Percentiles rank a stretch among this genome's conserved stretches.
phyloP scores from a whole-genome alignment of 441 rosid species.

The Hypseocharis bilobata region DNA sequence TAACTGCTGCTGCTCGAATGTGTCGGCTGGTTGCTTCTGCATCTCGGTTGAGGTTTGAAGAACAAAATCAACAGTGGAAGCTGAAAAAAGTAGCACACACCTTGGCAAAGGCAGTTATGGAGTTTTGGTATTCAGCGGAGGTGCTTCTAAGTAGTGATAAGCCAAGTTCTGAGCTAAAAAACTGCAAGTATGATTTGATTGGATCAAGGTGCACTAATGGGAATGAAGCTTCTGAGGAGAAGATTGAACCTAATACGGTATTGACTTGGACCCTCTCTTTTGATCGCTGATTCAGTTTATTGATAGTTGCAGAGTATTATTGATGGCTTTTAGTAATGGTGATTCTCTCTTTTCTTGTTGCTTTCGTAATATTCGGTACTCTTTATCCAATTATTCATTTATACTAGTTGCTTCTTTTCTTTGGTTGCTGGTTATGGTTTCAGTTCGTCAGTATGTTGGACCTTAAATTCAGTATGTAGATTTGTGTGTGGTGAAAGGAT shows the following conservation, averaged over 20 bases:
- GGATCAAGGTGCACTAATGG: constrained; percentile 25
- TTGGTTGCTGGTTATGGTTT: background rate
- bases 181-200: constrained; percentile 30
- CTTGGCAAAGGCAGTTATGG: constrained; percentile 73
- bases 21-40: constrained; percentile 59
- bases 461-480: background rate
- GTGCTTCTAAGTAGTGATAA: constrained; percentile 28
- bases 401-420: background rate
- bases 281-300: background rate
- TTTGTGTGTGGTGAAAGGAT: background rate
- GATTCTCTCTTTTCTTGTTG: background rate
- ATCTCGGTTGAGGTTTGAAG: constrained; percentile 52
- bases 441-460: background rate
- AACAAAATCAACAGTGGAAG: constrained; percentile 41
- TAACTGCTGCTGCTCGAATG: constrained; percentile 86
- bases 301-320: background rate
- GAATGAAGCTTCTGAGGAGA: constrained; percentile 37
- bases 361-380: background rate
- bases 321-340: background rate
- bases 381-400: background rate
- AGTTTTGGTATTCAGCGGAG: constrained; percentile 80
- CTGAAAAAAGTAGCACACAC: constrained; percentile 55
- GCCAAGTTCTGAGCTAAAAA: constrained; percentile 27
- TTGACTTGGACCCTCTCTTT: constrained; percentile 21
- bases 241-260: constrained; percentile 41